These are phyloP conservation scores for Carex myosuroides DNA, from an alignment of 176 grass and related monocot genomes.

Conservation along the genomic window DNA sequence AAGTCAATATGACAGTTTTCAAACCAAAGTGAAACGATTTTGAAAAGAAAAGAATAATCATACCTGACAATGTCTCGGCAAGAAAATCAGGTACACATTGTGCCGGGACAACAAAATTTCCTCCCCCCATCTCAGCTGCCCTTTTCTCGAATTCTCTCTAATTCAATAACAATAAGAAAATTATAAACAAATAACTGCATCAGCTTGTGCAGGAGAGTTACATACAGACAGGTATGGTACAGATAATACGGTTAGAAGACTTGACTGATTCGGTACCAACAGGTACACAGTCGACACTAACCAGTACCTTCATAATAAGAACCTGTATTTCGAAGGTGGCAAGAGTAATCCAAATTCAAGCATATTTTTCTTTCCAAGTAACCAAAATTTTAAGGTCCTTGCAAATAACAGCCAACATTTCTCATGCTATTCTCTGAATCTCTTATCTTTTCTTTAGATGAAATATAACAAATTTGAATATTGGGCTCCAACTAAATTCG, in stretches of 20 bases:
- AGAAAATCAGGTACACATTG: slow-evolving; percentile 91
- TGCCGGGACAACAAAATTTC: slow-evolving; percentile 80
- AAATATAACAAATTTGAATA: background rate
- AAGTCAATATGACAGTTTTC: background rate
- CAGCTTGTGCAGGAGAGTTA: background rate
- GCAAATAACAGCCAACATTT: background rate
- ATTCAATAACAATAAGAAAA: slow-evolving; percentile 6
- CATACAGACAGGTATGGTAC: background rate
- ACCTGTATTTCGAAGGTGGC: background rate
- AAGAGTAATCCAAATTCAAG: background rate
- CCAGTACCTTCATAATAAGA: background rate
- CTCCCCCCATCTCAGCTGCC: slow-evolving; percentile 89
- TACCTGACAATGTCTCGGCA: slow-evolving; percentile 81
- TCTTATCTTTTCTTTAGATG: background rate
- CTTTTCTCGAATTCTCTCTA: slow-evolving; percentile 89
- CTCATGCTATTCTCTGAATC: background rate
- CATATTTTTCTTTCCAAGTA: background rate
- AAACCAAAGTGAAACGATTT: background rate
- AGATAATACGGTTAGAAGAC: background rate
- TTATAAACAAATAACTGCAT: slow-evolving; percentile 1
- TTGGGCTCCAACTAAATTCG: background rate
- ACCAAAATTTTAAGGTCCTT: background rate
- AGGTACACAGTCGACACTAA: background rate
- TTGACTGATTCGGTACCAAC: background rate
- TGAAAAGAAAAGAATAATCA: slow-evolving; percentile 10